Conservation (phyloP, 345 rosid genomes). For the thale cress (Arabidopsis thaliana) region TAIR10.1 NC_003076.8:1790001-1790500, state of each 20-base stretch:
- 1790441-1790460: slow-evolving; percentile 73
- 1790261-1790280: slow-evolving; percentile 44
- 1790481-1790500: slow-evolving; percentile 89
- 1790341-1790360: slow-evolving; percentile 76
- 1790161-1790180: slow-evolving; percentile 36
- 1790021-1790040: slow-evolving; percentile 44
- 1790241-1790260: slow-evolving; percentile 47
- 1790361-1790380: slow-evolving; percentile 84
- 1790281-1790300: slow-evolving; percentile 51
- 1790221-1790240: slow-evolving; percentile 33
- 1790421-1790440: slow-evolving; percentile 71
- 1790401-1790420: slow-evolving; percentile 56
- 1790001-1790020: slow-evolving; percentile 30
- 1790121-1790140: slow-evolving; percentile 56
- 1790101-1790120: slow-evolving; percentile 59
- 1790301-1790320: slow-evolving; percentile 32
- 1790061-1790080: slow-evolving; percentile 43
- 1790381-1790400: slow-evolving; percentile 80
- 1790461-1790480: slow-evolving; percentile 80
- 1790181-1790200: slow-evolving; percentile 19
- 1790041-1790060: slow-evolving; percentile 40
- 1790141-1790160: slow-evolving; percentile 58
- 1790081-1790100: slow-evolving; percentile 29
- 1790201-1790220: slow-evolving; percentile 52
- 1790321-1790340: slow-evolving; percentile 80